Conservation (phyloP, 768 basidiomycete species). For the Strobilomyces dryophilus region DNA sequence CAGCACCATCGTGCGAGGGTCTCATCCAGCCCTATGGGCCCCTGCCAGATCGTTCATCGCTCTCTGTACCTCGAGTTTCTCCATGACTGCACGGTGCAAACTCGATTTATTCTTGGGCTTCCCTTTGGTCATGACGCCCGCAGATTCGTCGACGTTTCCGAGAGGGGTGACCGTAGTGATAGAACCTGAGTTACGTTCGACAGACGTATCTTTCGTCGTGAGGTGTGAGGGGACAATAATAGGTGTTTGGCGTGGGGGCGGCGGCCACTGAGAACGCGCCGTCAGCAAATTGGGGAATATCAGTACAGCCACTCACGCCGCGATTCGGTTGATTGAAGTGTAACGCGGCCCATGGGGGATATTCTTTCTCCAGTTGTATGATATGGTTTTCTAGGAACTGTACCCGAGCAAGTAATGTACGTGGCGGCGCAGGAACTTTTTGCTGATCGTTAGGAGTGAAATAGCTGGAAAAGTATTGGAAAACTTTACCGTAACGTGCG, state of each 20-base stretch:
- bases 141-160: constrained; percentile 11
- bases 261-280: constrained; percentile 61
- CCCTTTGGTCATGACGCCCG: constrained; percentile 15
- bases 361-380: constrained; percentile 71
- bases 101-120: constrained; percentile 52
- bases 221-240: constrained; percentile 74
- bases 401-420: constrained; percentile 58
- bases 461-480: not conserved
- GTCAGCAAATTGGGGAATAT: not conserved
- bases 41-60: constrained; percentile 53
- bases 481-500: constrained; percentile 61
- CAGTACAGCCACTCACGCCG: constrained; percentile 49
- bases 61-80: constrained; percentile 68
- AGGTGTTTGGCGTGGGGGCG: constrained; percentile 73
- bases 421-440: constrained; percentile 68
- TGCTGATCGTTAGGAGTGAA: constrained; percentile 4
- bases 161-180: not conserved
- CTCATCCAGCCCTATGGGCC: constrained; percentile 18
- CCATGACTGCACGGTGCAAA: constrained; percentile 70
- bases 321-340: constrained; percentile 84
- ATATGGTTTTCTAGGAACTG: constrained; percentile 76
- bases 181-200: constrained; percentile 10
- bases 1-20: not conserved
- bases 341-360: constrained; percentile 85
- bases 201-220: constrained; percentile 30